A percentile compares a stretch with the other conserved stretches of the same genome.
These are phyloP conservation scores for Leucosporidium creatinivorum DNA, from an alignment of 768 basidiomycete genomes.

Conservation along the genomic window DNA sequence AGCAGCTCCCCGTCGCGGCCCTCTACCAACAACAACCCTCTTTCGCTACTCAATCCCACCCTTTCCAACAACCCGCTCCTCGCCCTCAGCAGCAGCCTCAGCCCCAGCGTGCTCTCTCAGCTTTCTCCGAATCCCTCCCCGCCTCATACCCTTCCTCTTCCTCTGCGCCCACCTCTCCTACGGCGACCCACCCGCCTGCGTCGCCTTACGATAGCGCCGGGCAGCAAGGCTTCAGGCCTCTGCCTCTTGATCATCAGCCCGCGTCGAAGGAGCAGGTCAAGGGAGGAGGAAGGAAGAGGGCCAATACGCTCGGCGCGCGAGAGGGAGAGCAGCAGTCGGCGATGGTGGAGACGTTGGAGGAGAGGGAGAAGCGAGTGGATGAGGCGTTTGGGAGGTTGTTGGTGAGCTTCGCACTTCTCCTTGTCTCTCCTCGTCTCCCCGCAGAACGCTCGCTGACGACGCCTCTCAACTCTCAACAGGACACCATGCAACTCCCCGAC, in stretches of 20 bases:
- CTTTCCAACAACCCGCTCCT: neutral
- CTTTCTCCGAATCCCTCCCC: neutral
- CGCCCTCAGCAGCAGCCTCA: neutral
- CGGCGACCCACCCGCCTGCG: too few relatives aligned
- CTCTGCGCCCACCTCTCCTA: neutral
- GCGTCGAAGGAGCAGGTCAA: slow-evolving; percentile 8
- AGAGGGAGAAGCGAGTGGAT: slow-evolving; percentile 48
- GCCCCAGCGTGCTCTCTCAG: neutral
- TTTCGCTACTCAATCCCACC: neutral
- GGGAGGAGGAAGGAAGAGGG: neutral
- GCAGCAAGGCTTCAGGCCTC: neutral
- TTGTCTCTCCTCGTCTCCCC: neutral
- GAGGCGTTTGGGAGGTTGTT: slow-evolving; percentile 73
- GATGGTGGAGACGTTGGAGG: neutral
- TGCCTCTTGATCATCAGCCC: slow-evolving; percentile 7
- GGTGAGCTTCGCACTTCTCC: slow-evolving; percentile 47
- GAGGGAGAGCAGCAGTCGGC: neutral
- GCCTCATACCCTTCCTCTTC: neutral
- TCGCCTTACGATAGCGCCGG: neutral
- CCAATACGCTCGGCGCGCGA: slow-evolving; percentile 11
- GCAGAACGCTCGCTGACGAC: neutral
- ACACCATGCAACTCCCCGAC: slow-evolving; percentile 79
- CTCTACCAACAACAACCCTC: neutral
- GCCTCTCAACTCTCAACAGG: slow-evolving; percentile 46
- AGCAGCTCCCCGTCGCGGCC: too few relatives aligned